phyloP scores from a whole-genome alignment of 805 yeast genomes.

The Kazachstania viticola region DNA sequence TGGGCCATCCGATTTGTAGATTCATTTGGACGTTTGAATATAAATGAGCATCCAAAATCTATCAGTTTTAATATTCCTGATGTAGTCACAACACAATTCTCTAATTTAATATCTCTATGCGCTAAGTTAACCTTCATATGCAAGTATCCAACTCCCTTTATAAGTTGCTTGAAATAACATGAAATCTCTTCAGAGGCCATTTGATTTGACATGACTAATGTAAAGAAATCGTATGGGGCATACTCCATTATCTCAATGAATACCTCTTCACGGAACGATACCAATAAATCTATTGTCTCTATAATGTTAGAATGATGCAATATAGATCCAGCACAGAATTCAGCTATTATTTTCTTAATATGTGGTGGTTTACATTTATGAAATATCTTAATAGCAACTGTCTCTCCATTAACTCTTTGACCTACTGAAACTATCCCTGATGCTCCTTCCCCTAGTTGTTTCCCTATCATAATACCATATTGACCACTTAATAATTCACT shows the following conservation, averaged over 20 bases:
- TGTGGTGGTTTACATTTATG: too few species aligned
- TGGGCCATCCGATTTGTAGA: conserved; percentile 49
- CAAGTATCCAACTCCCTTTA: conserved; percentile 61
- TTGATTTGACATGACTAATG: conserved; percentile 80
- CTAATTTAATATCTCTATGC: conserved; percentile 85
- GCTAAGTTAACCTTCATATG: conserved; percentile 71
- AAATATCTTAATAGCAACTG: too few species aligned
- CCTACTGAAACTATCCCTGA: too few species aligned
- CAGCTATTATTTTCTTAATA: conserved; percentile 67
- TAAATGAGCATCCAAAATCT: conserved; percentile 89
- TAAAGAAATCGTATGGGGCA: conserved; percentile 84
- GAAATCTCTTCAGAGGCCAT: conserved; percentile 59
- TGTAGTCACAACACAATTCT: conserved; percentile 75
- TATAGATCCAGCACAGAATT: conserved; percentile 70
- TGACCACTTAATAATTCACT: too few species aligned
- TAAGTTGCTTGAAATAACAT: conserved; percentile 77
- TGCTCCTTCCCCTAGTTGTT: too few species aligned
- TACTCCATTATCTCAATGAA: conserved; percentile 59
- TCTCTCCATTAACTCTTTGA: too few species aligned
- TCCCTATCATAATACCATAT: too few species aligned
- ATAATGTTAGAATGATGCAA: conserved; percentile 71
- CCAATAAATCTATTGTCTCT: conserved; percentile 67
- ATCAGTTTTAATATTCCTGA: conserved; percentile 74
- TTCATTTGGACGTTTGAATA: conserved; percentile 44
- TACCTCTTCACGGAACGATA: conserved; percentile 34